These are phyloP conservation scores for Zymoseptoria passerinii DNA, from an alignment of 2,329 filamentous ascomycete species.

Conservation along the genomic window DNA sequence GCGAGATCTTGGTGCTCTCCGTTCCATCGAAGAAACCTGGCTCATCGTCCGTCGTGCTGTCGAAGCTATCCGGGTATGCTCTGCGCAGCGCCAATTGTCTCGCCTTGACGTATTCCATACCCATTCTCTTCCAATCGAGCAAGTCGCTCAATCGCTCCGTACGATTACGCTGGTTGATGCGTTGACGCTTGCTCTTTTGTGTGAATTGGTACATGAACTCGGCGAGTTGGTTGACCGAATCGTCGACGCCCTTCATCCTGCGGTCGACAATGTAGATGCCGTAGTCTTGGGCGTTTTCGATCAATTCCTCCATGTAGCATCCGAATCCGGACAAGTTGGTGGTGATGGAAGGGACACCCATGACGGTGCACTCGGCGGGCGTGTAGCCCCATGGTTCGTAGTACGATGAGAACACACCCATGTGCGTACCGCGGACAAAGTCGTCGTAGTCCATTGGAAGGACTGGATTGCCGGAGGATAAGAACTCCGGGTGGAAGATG, in stretches of 20 bases:
- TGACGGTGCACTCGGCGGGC: slow-evolving; percentile 94
- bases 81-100: slow-evolving; percentile 83
- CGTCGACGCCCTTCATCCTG: slow-evolving; percentile 88
- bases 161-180: slow-evolving; percentile 96
- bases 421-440: slow-evolving; percentile 91
- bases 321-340: slow-evolving; percentile 97
- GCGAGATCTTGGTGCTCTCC: slow-evolving; percentile 80
- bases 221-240: slow-evolving; percentile 91
- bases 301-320: slow-evolving; percentile 98
- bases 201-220: slow-evolving; percentile 92
- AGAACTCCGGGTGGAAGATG: slow-evolving; percentile 94
- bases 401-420: slow-evolving; percentile 94
- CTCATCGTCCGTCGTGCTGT: slow-evolving; percentile 58
- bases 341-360: slow-evolving; percentile 97
- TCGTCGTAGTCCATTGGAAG: slow-evolving; percentile 96
- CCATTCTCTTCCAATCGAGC: slow-evolving; percentile 98
- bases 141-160: slow-evolving; percentile 92
- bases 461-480: slow-evolving; percentile 92
- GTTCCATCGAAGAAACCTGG: slow-evolving; percentile 86
- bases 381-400: slow-evolving; percentile 99
- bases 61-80: slow-evolving; percentile 83
- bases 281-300: slow-evolving; percentile 95
- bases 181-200: slow-evolving; percentile 85
- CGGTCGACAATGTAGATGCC: slow-evolving; percentile 99
- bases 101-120: slow-evolving; percentile 97